Percentiles rank a stretch among this genome's conserved stretches.
Evolutionary conservation across 345 rosid species (phyloP).

Genomic region (Moringa oleifera): DNA sequence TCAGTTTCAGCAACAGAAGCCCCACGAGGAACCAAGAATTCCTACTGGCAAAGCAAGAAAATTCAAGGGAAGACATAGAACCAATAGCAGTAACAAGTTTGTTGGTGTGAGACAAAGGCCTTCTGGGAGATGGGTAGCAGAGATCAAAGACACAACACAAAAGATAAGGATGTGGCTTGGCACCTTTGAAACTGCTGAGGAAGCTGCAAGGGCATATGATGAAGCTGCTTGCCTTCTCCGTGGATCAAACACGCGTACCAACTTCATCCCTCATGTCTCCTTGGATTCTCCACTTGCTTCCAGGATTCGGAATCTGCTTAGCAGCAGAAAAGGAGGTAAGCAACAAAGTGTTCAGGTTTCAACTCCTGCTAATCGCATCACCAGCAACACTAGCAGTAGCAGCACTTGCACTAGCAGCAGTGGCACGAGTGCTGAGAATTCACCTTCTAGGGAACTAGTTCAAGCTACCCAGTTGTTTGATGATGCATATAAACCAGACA

Average conservation of each 20-base stretch:
- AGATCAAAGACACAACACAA: slow-evolving; percentile 73
- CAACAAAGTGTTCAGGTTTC: slow-evolving; percentile 10
- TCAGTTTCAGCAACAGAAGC: slow-evolving; percentile 39
- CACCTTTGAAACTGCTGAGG: slow-evolving; percentile 70
- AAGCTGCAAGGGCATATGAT: slow-evolving; percentile 70
- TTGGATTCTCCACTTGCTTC: slow-evolving; percentile 62
- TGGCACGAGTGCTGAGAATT: slow-evolving; percentile 10
- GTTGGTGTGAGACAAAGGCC: slow-evolving; percentile 76
- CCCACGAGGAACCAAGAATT: slow-evolving; percentile 5
- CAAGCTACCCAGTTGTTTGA: slow-evolving; percentile 32
- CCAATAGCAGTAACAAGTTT: slow-evolving; percentile 34
- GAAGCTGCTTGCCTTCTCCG: slow-evolving; percentile 82
- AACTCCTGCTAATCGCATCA: slow-evolving; percentile 2
- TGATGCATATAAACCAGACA: slow-evolving; percentile 54
- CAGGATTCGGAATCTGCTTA: slow-evolving; percentile 49
- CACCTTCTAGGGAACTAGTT: slow-evolving; percentile 11
- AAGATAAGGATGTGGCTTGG: slow-evolving; percentile 85
- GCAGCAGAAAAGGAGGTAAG: slow-evolving; percentile 34
- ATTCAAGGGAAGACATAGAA: slow-evolving; percentile 32
- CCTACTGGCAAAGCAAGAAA: slow-evolving; percentile 21
- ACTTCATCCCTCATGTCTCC: slow-evolving; percentile 48
- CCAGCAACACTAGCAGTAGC: slow-evolving; percentile 12
- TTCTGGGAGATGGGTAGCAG: slow-evolving; percentile 84
- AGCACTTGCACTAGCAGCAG: slow-evolving; percentile 18
- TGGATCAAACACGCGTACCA: slow-evolving; percentile 71